Evolutionary conservation across 805 yeast species (phyloP).

Genomic region (Wickerhamomyces bisporus): DNA sequence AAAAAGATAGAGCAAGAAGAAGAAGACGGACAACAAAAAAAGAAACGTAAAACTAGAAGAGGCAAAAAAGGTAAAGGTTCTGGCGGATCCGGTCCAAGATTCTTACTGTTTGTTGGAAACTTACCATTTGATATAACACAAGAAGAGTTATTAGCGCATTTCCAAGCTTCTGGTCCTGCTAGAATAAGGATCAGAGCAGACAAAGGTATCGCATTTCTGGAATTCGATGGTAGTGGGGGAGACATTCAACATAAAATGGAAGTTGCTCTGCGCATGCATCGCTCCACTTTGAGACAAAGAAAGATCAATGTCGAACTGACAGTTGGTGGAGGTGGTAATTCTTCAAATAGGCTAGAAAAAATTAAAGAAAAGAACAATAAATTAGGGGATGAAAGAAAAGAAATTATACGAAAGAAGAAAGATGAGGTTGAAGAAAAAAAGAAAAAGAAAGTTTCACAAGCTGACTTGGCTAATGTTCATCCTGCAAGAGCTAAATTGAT

Average conservation of each 20-base stretch:
- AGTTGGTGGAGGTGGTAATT: conserved; percentile 97
- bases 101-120: conserved; percentile 85
- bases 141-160: conserved; percentile 62
- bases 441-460: conserved; percentile 6
- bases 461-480: conserved; percentile 35
- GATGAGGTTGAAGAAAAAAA: conserved; percentile 31
- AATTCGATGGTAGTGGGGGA: conserved; percentile 51
- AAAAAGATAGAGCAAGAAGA: background rate
- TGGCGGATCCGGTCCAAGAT: conserved; percentile 47
- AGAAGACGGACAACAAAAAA: conserved; percentile 34
- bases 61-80: conserved; percentile 68
- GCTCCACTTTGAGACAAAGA: conserved; percentile 59
- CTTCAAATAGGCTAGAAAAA: conserved; percentile 60
- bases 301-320: conserved; percentile 94
- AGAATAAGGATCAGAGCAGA: conserved; percentile 72
- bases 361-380: conserved; percentile 75
- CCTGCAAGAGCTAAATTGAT: conserved; percentile 62
- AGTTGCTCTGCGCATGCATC: conserved; percentile 79
- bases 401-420: conserved; percentile 46
- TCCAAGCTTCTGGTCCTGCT: conserved; percentile 69
- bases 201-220: conserved; percentile 90
- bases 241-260: conserved; percentile 80
- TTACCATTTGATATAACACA: conserved; percentile 68
- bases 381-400: conserved; percentile 63
- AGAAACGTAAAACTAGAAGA: conserved; percentile 71